Percentiles rank a stretch among this genome's conserved stretches.
Evolutionary conservation across 345 rosid species (phyloP).

Genomic region (Eucalyptus sp.): DNA sequence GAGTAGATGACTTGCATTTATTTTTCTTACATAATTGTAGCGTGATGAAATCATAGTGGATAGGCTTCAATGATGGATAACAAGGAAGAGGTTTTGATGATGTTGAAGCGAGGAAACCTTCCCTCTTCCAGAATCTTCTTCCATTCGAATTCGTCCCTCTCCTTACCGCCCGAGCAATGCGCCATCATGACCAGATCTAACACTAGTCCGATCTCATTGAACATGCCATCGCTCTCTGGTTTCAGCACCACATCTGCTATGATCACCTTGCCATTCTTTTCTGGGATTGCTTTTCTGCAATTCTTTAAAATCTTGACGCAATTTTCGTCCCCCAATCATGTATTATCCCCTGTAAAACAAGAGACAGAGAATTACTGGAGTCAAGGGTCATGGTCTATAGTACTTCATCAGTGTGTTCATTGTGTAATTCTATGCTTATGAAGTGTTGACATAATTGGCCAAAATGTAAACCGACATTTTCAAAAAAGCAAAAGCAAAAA

Average conservation of each 20-base stretch:
- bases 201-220: not conserved
- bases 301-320: not conserved
- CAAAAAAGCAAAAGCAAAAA: not conserved
- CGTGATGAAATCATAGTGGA: not conserved
- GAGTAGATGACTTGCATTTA: not conserved
- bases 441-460: not conserved
- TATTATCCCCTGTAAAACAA: not conserved
- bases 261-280: not conserved
- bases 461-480: not conserved
- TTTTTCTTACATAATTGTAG: not conserved
- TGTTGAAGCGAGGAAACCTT: constrained; percentile 15
- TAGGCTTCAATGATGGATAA: constrained; percentile 12
- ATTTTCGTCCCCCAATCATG: not conserved
- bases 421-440: too few species aligned
- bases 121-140: constrained; percentile 10
- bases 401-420: too few species aligned
- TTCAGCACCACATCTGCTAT: not conserved
- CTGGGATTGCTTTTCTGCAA: not conserved
- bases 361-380: not conserved
- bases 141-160: constrained; percentile 14
- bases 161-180: not conserved
- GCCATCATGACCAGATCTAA: constrained; percentile 16
- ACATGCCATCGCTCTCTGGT: not conserved
- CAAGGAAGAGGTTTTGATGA: constrained; percentile 3
- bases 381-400: too few species aligned